Percentiles rank a stretch among this genome's conserved stretches.
These are phyloP conservation scores for Phlegmacium glaucopus DNA, from an alignment of 768 basidiomycete species.

Conservation along the genomic window DNA sequence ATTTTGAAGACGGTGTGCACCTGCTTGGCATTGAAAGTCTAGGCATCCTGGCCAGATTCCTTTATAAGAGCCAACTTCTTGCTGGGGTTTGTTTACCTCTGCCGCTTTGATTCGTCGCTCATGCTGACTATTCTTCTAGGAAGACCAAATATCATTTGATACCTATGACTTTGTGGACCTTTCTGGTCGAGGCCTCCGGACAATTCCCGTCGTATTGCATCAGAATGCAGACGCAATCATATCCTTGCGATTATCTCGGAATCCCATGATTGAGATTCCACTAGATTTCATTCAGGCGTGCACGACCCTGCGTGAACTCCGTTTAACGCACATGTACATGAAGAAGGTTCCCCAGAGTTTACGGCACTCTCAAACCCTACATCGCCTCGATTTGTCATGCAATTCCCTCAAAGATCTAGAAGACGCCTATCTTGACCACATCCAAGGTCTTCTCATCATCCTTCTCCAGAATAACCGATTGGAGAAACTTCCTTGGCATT, in stretches of 20 bases:
- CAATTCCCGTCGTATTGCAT: conserved; percentile 86
- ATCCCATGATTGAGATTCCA: conserved; percentile 95
- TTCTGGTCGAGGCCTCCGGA: conserved; percentile 72
- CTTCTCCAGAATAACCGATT: conserved; percentile 90
- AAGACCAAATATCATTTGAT: conserved; percentile 70
- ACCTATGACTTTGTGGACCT: conserved; percentile 80
- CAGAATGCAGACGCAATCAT: conserved; percentile 80
- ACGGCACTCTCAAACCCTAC: conserved; percentile 67
- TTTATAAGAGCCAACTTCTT: conserved; percentile 78
- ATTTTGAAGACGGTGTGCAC: conserved; percentile 74
- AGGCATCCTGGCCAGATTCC: conserved; percentile 83
- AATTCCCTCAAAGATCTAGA: conserved; percentile 90
- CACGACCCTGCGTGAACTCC: conserved; percentile 76
- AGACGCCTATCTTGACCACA: conserved; percentile 77
- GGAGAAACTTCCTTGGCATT: conserved; percentile 81
- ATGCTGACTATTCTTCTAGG: conserved; percentile 36
- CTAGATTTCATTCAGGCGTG: conserved; percentile 95
- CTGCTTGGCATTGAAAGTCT: conserved; percentile 76
- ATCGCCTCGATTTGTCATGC: conserved; percentile 83
- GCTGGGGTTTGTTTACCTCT: conserved; percentile 48
- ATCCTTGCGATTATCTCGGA: conserved; percentile 84
- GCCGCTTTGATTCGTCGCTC: background rate
- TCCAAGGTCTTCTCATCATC: conserved; percentile 64
- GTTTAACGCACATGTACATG: conserved; percentile 88
- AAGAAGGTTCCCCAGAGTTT: conserved; percentile 88